Evolutionary conservation across 164 flowering plant genomes (phyloP).

Genomic region (Paratinospora sagittata): DNA sequence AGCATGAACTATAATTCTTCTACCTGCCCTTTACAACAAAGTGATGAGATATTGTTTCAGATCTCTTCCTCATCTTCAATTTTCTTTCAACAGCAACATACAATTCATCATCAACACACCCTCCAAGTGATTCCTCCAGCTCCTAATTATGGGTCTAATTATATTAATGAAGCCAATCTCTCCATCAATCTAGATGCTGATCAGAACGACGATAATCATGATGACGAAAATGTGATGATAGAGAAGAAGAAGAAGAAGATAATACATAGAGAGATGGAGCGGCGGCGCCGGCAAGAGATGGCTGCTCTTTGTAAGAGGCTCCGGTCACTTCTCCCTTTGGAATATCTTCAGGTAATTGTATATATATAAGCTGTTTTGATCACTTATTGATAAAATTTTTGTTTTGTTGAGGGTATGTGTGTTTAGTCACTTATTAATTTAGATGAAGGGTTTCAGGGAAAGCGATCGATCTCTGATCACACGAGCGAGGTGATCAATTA

Average conservation of each 20-base stretch:
- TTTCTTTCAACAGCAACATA: slow-evolving; percentile 8
- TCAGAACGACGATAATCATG: not conserved
- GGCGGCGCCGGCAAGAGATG: slow-evolving; percentile 12
- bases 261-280: slow-evolving; percentile 10
- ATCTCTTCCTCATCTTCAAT: slow-evolving; percentile 6
- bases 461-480: slow-evolving; percentile 34
- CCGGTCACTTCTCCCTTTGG: slow-evolving; percentile 5
- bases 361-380: not conserved
- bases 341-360: slow-evolving; percentile 9
- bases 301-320: not conserved
- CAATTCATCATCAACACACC: slow-evolving; percentile 1
- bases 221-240: too few species aligned
- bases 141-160: not conserved
- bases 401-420: not conserved
- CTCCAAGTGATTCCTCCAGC: not conserved
- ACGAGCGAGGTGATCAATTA: slow-evolving; percentile 36
- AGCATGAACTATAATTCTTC: slow-evolving; percentile 6
- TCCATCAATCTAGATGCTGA: not conserved
- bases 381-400: not conserved
- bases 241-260: slow-evolving; percentile 6
- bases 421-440: slow-evolving; percentile 2
- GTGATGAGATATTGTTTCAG: slow-evolving; percentile 16
- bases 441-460: slow-evolving; percentile 26
- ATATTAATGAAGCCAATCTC: not conserved
- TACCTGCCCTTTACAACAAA: slow-evolving; percentile 14